Evolutionary conservation across 345 rosid species (phyloP), one percentile per base, ranked within the genome.

Genomic region (Populus deltoides): DNA sequence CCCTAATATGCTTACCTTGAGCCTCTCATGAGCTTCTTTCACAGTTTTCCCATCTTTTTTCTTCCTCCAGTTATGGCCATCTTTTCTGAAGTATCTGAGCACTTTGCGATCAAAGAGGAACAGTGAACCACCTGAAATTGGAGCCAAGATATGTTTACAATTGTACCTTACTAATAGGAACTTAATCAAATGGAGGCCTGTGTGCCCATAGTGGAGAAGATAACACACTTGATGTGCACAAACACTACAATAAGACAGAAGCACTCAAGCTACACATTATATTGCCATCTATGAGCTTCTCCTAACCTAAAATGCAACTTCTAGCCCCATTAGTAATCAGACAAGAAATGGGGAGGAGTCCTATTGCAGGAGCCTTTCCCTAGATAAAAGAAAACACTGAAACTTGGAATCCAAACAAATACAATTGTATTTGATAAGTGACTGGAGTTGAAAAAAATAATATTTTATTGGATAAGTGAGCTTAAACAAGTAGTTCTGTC

Each of bases 41-140:
- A 92, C 91, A 0, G 97, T 94, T 86, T 92, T 94, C 66, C 97
- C 98, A 88, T 94, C 97, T 81, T 80, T 90, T 75, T 91, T 94
- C 93, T 92, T 94, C 85, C 97, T 94, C 98, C 98, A 94, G 72
- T 85, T 92, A 83, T 92, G 98, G 27, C 98, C 98, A 57, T 92
- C 98, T 87, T 92, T 94, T 84, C 98, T 89, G 78, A 94, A 94
- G 90, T 92, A 94, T 82, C 98, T 89, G 66, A 92, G 85, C 75
- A 89, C 94, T 83, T 94, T 94, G 45, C 97, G 88, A 81, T 94
- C 94, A 80, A 91, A 94, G 72, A 92, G 90, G 83, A 94, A 92
- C 57, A 94, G 86, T 31, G 97, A 91, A 45, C 98, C 98, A 88
- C 90, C 98, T 92, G 89, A 79, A 91, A 83, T 57, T 75, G 43